Percentiles rank a stretch among this genome's conserved stretches.
phyloP scores from a whole-genome alignment of 176 grass and related monocot genomes.

The Oryza punctata region DNA sequence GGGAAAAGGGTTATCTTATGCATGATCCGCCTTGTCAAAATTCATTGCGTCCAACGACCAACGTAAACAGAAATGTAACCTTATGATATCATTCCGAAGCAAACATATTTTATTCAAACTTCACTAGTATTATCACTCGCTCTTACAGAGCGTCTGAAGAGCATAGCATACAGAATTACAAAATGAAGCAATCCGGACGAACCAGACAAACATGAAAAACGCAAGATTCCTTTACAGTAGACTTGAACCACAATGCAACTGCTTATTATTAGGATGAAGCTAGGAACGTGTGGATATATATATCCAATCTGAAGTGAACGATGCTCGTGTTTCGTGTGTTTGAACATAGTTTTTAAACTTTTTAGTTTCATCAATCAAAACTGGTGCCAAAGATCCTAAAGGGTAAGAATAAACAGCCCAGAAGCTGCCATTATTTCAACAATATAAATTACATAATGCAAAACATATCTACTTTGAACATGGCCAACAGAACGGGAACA shows the following conservation, averaged over 20 bases:
- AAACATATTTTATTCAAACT: background rate
- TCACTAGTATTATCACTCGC: background rate
- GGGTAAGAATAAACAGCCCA: background rate
- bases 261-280: background rate
- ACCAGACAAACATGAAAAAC: no score
- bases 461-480: constrained; percentile 4
- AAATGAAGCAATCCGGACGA: no score
- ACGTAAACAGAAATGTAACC: no score
- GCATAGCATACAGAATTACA: background rate
- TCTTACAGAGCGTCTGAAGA: background rate
- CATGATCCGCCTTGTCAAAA: background rate
- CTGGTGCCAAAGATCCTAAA: background rate
- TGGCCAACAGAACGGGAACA: constrained; percentile 14
- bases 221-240: background rate
- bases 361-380: background rate
- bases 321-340: background rate
- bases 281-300: no score
- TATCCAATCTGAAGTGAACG: background rate
- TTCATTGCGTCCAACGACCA: background rate
- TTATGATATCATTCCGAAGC: no score
- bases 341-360: background rate
- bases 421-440: constrained; percentile 8
- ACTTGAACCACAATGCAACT: background rate
- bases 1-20: no score
- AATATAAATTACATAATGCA: background rate